Evolutionary conservation across 305 asterid genomes (phyloP), one percentile per base, ranked within the genome.

Genomic region (Rubia balearica): DNA sequence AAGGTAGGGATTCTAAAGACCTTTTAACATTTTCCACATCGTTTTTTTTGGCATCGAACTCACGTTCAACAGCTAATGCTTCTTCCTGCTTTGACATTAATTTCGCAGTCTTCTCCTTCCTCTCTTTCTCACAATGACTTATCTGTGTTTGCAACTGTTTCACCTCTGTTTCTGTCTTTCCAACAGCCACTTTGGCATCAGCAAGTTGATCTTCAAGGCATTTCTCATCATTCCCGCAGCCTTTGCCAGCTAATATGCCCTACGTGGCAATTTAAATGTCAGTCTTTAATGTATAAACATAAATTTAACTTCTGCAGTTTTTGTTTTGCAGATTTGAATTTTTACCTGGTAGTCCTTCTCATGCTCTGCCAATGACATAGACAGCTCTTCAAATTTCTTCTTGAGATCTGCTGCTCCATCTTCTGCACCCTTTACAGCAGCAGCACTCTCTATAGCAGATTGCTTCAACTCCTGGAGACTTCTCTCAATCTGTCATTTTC

Each of bases 161-260:
- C 89, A 91, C 65, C 76, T 91, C 97, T 13, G 99, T 89, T 83
- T 89, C 96, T 73, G 89, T 88, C 73, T 70, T 82, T 82, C 98
- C 98, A 73, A 91, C 99, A 65, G 85, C 89, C 71, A 86, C 87
- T 85, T 89, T 91, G 73, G 97, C 97, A 82, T 94, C 99, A 65
- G 78, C 89, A 61, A 94, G 85, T 84, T 91, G 99, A 80, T 91
- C 99, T 82, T 94, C 97, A 70, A 94, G 96, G 81, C 99, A 94
- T 77, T 94, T 94, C 81, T 91, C 99, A 78, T 94, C 98, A 84
- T 85, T 81, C 78, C 97, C 98, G 77, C 86, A 91, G 81, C 96
- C 83, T 82, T 89, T 94, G 57, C 98, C 99, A 11, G 96, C 97
- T 81, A 91, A 77, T 53, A 94, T 94, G 66, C 97, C 99, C 99